Base-by-base conservation (phyloP, 345 rosid genomes). In the Bruguiera sexangula region DNA sequence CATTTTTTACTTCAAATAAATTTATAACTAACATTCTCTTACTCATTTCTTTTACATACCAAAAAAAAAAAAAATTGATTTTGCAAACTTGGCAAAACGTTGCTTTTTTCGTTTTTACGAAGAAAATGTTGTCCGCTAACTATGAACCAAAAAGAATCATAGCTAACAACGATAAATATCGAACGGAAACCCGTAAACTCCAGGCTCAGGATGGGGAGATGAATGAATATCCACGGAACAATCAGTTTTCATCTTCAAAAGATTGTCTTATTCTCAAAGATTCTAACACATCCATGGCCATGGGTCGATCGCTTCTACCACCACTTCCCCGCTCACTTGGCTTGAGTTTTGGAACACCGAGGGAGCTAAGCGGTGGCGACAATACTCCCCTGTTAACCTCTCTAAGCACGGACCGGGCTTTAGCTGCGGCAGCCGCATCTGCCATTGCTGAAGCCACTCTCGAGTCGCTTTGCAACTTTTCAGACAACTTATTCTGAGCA, bases 301-400 rank as follows among this genome's bases (percentile, higher is more conserved):
- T 50, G 3, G 91, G 85, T n/a, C 86, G 83, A 64, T 80, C 81
- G 72, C 37, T 75, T 68, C 75, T 79, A 32, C 64, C 36, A 50
- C 72, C 75, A 55, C 5, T 65, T 57, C 85, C 86, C 55, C 69
- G 78, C 62, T 70, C 80, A 57, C 71, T 62, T 63, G 85, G 63
- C 73, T 79, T 88, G 69, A 92, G 86, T 75, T 88, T 92, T 5
- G 96, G 99, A 74, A 86, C 78, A 34, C 76, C 86, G 48, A 94
- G 81, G 73, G 97, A 77, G 61, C 86, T 84, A n/a, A 88, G 82
- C 5, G 93, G 89, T 21, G 96, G 88, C 5, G 96, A 86, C 6
- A 73, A 51, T 1, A 78, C 68, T 68, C 94, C 96, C 29, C 74
- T 78, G 63, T 87, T 88, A 63, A 90, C 85, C 73, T 88, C 93